These are phyloP conservation scores for Fusarium nisikadoi DNA, from an alignment of 2,329 filamentous ascomycete genomes.

Conservation along the genomic window DNA sequence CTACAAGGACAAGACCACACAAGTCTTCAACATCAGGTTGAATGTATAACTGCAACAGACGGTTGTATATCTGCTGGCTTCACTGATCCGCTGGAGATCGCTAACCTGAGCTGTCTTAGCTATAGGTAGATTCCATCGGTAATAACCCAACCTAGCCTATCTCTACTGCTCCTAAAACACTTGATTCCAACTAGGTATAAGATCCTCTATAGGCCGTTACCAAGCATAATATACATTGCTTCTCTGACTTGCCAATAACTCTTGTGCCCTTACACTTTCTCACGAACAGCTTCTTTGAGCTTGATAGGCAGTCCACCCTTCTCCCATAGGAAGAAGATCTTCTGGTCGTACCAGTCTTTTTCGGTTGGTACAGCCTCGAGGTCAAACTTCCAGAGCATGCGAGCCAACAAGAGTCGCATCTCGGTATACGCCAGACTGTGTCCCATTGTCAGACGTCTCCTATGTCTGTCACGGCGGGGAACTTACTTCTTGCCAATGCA, in stretches of 20 bases:
- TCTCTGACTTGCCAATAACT: neutral
- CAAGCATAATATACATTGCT: fast-evolving
- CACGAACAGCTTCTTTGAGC: neutral
- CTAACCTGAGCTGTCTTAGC: fast-evolving
- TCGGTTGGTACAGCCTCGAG: neutral
- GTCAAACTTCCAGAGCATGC: constrained; percentile 16
- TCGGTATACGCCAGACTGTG: constrained; percentile 3
- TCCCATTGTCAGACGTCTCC: neutral
- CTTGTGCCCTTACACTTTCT: neutral
- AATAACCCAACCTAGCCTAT: fast-evolving
- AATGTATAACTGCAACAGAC: neutral
- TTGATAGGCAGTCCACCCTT: neutral
- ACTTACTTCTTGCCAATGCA: constrained; percentile 18
- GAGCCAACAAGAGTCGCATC: constrained; percentile 6
- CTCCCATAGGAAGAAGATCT: neutral
- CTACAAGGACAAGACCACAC: neutral
- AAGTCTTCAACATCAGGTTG: neutral
- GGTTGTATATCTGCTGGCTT: neutral
- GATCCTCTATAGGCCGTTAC: neutral
- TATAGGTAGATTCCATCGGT: fast-evolving
- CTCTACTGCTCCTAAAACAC: neutral
- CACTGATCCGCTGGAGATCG: fast-evolving
- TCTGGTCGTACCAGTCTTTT: neutral
- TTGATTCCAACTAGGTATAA: fast-evolving
- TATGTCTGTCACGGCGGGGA: fast-evolving